Evolutionary conservation across 257 asterid species (phyloP).

Genomic region (Pogostemon cablin): DNA sequence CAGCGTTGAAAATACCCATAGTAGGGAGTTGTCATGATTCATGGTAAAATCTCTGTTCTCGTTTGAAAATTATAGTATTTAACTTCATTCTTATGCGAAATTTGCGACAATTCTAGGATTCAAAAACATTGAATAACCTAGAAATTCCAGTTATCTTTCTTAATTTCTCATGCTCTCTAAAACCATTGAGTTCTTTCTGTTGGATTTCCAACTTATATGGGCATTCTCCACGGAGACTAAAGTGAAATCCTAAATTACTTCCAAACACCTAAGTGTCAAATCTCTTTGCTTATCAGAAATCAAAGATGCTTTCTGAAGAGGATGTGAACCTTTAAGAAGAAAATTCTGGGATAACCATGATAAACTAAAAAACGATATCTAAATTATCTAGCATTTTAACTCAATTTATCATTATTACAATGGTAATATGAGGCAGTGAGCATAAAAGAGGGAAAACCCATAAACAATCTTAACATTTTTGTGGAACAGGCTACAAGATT

Average conservation of each 20-base stretch:
- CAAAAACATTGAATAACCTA: conserved; percentile 19
- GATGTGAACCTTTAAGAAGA: conserved; percentile 3
- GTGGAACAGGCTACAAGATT: conserved; percentile 18
- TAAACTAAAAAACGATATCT: background rate
- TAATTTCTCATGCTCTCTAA: background rate
- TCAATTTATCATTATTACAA: conserved; percentile 8
- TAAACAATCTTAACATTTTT: background rate
- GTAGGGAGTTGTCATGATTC: conserved; percentile 1
- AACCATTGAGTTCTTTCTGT: background rate
- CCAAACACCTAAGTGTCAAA: background rate
- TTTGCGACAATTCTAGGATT: background rate
- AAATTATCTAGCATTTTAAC: background rate
- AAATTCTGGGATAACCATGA: background rate
- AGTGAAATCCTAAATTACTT: conserved; percentile 10
- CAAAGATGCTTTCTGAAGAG: background rate
- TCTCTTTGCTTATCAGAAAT: background rate
- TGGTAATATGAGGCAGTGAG: background rate
- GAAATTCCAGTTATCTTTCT: background rate
- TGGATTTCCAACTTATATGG: no score
- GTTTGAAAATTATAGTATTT: background rate
- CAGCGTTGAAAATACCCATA: conserved; percentile 8
- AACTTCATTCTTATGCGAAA: background rate
- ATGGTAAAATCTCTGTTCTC: conserved; percentile 12
- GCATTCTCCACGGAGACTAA: background rate
- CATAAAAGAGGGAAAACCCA: background rate